Evolutionary conservation across 495 filamentous ascomycete species (phyloP).

Genomic region (Parachaetomium inaequale): DNA sequence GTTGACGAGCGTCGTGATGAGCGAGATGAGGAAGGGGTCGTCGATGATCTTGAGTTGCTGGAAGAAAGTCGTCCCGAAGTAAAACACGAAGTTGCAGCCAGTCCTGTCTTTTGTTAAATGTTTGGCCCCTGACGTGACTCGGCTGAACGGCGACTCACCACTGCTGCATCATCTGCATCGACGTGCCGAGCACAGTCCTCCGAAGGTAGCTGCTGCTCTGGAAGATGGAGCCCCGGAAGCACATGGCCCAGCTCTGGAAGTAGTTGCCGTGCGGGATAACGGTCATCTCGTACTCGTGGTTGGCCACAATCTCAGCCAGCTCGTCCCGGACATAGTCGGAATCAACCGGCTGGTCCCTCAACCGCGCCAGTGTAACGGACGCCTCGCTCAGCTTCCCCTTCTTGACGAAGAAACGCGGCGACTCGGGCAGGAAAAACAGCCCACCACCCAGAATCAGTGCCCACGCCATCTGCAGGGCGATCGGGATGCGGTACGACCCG

Average conservation of each 20-base stretch:
- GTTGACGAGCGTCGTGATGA: slow-evolving; percentile 82
- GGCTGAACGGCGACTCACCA: slow-evolving; percentile 15
- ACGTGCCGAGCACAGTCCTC: slow-evolving; percentile 68
- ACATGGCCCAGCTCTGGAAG: slow-evolving; percentile 62
- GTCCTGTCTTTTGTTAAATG: slow-evolving; percentile 40
- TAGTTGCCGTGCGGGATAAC: slow-evolving; percentile 61
- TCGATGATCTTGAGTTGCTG: slow-evolving; percentile 63
- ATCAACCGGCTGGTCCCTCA: slow-evolving; percentile 64
- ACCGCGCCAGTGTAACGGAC: slow-evolving; percentile 54
- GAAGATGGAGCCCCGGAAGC: slow-evolving; percentile 55
- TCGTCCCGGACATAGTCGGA: slow-evolving; percentile 62
- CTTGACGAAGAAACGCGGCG: slow-evolving; percentile 75
- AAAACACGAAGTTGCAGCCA: slow-evolving; percentile 84
- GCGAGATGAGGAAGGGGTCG: slow-evolving; percentile 72
- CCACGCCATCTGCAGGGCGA: slow-evolving; percentile 65
- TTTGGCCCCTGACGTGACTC: too few relatives aligned
- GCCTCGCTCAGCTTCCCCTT: slow-evolving; percentile 61
- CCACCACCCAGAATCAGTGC: slow-evolving; percentile 60
- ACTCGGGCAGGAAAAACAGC: slow-evolving; percentile 64
- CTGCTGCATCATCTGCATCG: slow-evolving; percentile 73
- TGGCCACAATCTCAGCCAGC: slow-evolving; percentile 74
- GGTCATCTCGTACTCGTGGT: slow-evolving; percentile 70
- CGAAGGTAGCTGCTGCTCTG: slow-evolving; percentile 56
- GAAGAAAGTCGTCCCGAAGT: slow-evolving; percentile 80
- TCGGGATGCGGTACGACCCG: slow-evolving; percentile 69